Evolutionary conservation across 2,329 filamentous ascomycete species (phyloP).

Genomic region (Hymenoscyphus infarciens): DNA sequence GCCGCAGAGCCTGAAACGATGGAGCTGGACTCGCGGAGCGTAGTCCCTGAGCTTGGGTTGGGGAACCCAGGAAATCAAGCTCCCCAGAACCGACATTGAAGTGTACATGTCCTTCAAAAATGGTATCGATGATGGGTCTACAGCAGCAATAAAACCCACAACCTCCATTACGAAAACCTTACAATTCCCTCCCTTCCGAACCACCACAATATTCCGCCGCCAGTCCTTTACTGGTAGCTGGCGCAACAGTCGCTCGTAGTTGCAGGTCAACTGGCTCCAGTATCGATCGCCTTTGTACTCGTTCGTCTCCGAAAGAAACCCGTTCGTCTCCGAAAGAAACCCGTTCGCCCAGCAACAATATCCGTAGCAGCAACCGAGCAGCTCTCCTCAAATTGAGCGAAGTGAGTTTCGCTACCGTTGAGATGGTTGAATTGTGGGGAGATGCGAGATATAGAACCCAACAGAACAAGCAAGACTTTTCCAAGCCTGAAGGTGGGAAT

Average conservation of each 20-base stretch:
- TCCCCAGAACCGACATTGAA: no score
- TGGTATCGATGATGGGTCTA: no score
- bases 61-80: neutral
- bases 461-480: neutral
- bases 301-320: neutral
- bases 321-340: neutral
- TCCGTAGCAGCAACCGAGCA: neutral
- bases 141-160: no score
- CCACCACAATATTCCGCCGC: no score
- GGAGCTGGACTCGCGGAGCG: neutral
- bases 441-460: neutral
- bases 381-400: no score
- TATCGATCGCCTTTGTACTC: neutral
- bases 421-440: neutral
- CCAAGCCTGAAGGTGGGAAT: neutral
- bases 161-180: no score
- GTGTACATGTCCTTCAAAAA: no score
- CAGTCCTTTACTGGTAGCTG: no score
- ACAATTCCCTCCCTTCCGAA: no score
- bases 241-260: no score
- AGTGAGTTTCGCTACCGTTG: neutral
- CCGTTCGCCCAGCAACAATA: neutral
- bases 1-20: neutral
- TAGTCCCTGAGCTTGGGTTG: neutral
- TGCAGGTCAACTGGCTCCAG: neutral